phyloP scores from a whole-genome alignment of 2,329 filamentous ascomycete species.

The Graphium sp. region DNA sequence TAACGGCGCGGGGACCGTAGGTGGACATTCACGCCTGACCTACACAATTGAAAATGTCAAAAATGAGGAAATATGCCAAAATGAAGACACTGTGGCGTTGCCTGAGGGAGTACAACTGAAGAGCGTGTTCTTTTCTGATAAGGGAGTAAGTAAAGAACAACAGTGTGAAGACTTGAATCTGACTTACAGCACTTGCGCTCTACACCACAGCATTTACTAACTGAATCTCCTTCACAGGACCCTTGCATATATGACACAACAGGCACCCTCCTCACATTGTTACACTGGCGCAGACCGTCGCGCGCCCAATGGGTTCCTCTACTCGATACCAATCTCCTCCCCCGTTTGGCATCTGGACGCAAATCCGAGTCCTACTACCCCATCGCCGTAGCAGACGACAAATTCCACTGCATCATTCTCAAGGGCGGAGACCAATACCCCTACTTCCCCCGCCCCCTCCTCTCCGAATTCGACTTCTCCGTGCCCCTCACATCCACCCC shows the following conservation, averaged over 20 bases:
- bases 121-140: constrained; percentile 82
- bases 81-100: constrained; percentile 78
- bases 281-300: constrained; percentile 78
- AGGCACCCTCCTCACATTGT: constrained; percentile 70
- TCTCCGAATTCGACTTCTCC: constrained; percentile 86
- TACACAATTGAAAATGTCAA: constrained; percentile 95
- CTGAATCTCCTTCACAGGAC: constrained; percentile 34
- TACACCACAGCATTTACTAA: neutral
- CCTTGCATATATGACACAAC: constrained; percentile 93
- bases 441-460: constrained; percentile 76
- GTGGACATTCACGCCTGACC: constrained; percentile 61
- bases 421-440: constrained; percentile 89
- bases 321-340: constrained; percentile 71
- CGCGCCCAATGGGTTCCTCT: constrained; percentile 86
- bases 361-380: constrained; percentile 92
- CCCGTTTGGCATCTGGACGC: constrained; percentile 66
- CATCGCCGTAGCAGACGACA: constrained; percentile 77
- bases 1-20: constrained; percentile 69
- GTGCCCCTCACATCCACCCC: constrained; percentile 53
- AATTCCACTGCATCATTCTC: constrained; percentile 97
- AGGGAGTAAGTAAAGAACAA: constrained; percentile 59
- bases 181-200: too few species aligned
- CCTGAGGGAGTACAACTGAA: constrained; percentile 57
- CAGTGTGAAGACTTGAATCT: too few species aligned
- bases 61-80: constrained; percentile 84